Conservation (phyloP, 2,329 filamentous ascomycete species). For the Fonsecaea monophora region DNA sequence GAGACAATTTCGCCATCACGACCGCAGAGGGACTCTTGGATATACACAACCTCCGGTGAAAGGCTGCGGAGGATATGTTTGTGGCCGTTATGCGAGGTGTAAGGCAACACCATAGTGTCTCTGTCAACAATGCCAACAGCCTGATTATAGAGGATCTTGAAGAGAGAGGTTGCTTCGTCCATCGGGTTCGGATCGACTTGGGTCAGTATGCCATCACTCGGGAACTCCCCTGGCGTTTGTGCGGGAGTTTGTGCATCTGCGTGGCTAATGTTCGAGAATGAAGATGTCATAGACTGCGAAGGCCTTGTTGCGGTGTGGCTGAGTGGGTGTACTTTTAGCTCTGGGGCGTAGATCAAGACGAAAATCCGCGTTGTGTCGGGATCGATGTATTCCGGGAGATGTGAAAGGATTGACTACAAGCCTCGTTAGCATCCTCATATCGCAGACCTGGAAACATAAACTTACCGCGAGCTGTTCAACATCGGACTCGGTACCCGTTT, state of each 20-base stretch:
- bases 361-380: slow-evolving; percentile 78
- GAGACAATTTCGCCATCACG: slow-evolving; percentile 74
- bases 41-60: slow-evolving; percentile 82
- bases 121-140: slow-evolving; percentile 80
- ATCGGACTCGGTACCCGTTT: slow-evolving; percentile 63
- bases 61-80: slow-evolving; percentile 86
- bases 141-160: slow-evolving; percentile 80
- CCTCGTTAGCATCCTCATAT: slow-evolving; percentile 20
- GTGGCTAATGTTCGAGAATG: slow-evolving; percentile 83
- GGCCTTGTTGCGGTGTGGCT: slow-evolving; percentile 51
- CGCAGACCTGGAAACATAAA: slow-evolving; percentile 33
- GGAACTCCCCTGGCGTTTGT: slow-evolving; percentile 66
- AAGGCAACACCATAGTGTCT: slow-evolving; percentile 85
- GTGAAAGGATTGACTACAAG: slow-evolving; percentile 80
- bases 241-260: slow-evolving; percentile 73
- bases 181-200: slow-evolving; percentile 49
- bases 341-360: slow-evolving; percentile 86
- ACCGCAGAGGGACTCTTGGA: slow-evolving; percentile 84
- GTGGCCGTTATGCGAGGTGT: slow-evolving; percentile 81
- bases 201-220: slow-evolving; percentile 62
- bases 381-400: slow-evolving; percentile 80
- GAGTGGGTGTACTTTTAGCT: slow-evolving; percentile 70
- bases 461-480: slow-evolving; percentile 81
- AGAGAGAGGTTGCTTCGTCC: slow-evolving; percentile 63
- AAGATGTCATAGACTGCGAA: slow-evolving; percentile 66